Percentiles rank a stretch among this genome's conserved stretches.
These are phyloP conservation scores for Scenedesmus sp. DNA, from an alignment of 163 green algal species.

Conservation along the genomic window DNA sequence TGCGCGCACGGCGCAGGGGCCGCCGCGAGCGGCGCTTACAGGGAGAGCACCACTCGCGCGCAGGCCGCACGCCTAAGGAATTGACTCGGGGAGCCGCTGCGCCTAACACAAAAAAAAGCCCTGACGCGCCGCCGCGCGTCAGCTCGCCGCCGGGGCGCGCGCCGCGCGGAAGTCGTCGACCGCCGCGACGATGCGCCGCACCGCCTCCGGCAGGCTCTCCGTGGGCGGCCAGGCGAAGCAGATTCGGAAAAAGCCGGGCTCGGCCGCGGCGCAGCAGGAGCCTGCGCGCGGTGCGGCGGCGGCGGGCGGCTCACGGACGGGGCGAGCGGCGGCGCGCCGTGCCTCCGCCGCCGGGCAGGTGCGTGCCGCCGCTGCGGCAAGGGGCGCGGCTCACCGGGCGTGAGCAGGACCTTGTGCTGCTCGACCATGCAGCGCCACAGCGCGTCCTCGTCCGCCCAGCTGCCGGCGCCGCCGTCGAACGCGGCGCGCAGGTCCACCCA, in stretches of 20 bases:
- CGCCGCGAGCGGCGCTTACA: not conserved
- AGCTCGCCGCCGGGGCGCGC: not conserved
- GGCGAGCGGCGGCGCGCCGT: not conserved
- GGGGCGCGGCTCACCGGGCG: not conserved
- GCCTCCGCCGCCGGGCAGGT: not conserved
- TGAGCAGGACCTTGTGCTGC: conserved; percentile 12
- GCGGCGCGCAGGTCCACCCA: conserved; percentile 34
- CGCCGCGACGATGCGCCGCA: conserved; percentile 43
- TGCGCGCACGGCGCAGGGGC: not conserved
- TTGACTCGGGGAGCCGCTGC: not conserved
- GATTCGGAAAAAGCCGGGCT: conserved; percentile 81
- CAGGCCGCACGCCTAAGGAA: too few relatives aligned
- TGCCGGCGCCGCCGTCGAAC: not conserved
- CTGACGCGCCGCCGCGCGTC: too few relatives aligned
- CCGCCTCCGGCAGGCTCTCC: conserved; percentile 51
- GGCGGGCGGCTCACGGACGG: not conserved
- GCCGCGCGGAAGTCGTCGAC: not conserved
- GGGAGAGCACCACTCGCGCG: too few relatives aligned
- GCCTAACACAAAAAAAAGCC: too few relatives aligned
- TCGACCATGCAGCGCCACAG: conserved; percentile 21
- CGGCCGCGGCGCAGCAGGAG: conserved; percentile 62
- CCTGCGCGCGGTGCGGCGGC: not conserved
- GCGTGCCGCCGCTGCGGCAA: not conserved
- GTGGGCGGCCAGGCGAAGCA: conserved; percentile 77
- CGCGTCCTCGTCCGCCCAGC: conserved; percentile 14